phyloP scores from a whole-genome alignment of 139 green algal species.

The Auxenochlorella protothecoides region DNA sequence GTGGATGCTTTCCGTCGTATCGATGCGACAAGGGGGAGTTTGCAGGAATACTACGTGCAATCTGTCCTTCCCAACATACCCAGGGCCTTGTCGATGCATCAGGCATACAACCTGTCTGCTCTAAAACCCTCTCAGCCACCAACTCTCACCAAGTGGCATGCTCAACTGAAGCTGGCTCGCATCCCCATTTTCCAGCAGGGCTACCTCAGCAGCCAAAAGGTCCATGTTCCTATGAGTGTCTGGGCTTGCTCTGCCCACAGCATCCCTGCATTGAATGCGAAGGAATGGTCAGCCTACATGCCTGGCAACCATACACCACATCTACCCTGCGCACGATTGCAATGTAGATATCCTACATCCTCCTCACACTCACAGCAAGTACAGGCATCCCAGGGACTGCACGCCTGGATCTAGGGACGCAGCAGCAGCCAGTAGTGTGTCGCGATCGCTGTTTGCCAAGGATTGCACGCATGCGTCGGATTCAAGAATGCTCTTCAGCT shows the following conservation, averaged over 20 bases:
- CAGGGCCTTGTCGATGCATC: no score
- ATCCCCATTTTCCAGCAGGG: no score
- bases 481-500: constrained; percentile 12
- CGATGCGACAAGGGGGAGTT: no score
- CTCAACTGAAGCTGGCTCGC: no score
- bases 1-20: no score
- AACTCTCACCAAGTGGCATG: no score
- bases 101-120: no score
- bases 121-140: no score
- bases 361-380: constrained; percentile 43
- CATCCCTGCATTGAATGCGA: constrained; percentile 1
- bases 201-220: constrained; percentile 23
- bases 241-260: constrained; percentile 5
- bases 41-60: no score
- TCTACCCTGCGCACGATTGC: background rate
- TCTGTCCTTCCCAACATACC: no score
- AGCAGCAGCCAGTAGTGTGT: constrained; percentile 7
- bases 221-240: constrained; percentile 15
- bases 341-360: background rate
- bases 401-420: constrained; percentile 20
- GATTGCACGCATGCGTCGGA: constrained; percentile 2
- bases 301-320: no score
- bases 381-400: constrained; percentile 54
- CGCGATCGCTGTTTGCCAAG: background rate
- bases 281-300: no score